Conservation (phyloP, 1,139 yeast species). For the Nadsonia starkeyi-henricii region DNA sequence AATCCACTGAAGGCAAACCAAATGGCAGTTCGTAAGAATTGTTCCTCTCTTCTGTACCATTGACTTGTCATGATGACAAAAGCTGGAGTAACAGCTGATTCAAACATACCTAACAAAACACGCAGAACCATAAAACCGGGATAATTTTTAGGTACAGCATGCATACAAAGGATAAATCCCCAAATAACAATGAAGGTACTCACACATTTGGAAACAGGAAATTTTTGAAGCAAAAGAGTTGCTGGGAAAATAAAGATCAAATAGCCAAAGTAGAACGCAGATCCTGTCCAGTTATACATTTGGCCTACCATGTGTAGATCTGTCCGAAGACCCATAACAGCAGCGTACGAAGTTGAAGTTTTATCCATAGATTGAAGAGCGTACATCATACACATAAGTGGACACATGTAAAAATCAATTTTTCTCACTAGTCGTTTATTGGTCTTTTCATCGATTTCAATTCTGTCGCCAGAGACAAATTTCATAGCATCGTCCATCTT, state of each 20-base stretch:
- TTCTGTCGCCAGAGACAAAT: neutral
- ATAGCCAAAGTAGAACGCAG: constrained; percentile 40
- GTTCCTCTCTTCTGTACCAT: constrained; percentile 41
- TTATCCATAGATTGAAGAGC: constrained; percentile 59
- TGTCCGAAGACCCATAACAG: constrained; percentile 40
- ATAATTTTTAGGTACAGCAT: constrained; percentile 33
- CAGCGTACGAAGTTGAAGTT: constrained; percentile 41
- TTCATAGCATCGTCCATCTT: neutral
- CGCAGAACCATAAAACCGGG: constrained; percentile 38
- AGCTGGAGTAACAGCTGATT: constrained; percentile 44
- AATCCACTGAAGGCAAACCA: constrained; percentile 45
- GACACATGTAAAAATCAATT: constrained; percentile 39
- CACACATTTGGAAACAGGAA: constrained; percentile 34
- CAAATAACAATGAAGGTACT: constrained; percentile 34
- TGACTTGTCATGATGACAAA: constrained; percentile 42
- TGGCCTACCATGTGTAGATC: constrained; percentile 24
- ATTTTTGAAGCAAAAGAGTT: constrained; percentile 33
- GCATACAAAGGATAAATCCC: constrained; percentile 35
- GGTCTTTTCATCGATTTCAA: constrained; percentile 13
- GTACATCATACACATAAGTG: constrained; percentile 42
- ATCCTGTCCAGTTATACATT: constrained; percentile 38
- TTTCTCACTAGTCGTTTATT: constrained; percentile 31
- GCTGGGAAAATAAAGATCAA: constrained; percentile 39
- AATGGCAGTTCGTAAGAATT: constrained; percentile 34
- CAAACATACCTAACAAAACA: constrained; percentile 41